These are phyloP conservation scores for Pelargonium cotyledonis DNA, from an alignment of 441 rosid species.

Conservation along the genomic window DNA sequence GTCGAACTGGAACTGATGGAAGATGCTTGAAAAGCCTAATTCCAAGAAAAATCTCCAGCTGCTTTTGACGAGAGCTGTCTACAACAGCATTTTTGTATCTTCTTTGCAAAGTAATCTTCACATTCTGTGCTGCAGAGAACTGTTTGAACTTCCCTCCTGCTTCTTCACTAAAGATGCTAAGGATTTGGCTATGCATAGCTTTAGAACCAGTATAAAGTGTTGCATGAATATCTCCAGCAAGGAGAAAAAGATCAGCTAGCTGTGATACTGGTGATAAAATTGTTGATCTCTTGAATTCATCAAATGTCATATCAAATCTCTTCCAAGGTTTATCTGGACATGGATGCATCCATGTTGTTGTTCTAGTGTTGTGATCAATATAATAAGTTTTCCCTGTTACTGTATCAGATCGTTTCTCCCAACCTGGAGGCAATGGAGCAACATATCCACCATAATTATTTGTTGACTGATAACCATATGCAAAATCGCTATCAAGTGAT, in stretches of 20 bases:
- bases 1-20: conserved; percentile 77
- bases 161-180: conserved; percentile 90
- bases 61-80: conserved; percentile 96
- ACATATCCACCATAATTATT: conserved; percentile 55
- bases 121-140: conserved; percentile 85
- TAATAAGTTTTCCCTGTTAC: conserved; percentile 80
- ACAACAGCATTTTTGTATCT: conserved; percentile 84
- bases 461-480: conserved; percentile 50
- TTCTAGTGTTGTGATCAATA: conserved; percentile 90
- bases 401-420: conserved; percentile 93
- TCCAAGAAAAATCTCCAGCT: conserved; percentile 95
- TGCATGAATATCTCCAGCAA: conserved; percentile 95
- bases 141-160: conserved; percentile 71
- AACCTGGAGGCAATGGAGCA: conserved; percentile 94
- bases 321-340: conserved; percentile 98
- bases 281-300: conserved; percentile 81
- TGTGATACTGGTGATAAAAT: conserved; percentile 79
- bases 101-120: conserved; percentile 88
- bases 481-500: conserved; percentile 81
- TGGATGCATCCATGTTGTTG: conserved; percentile 93
- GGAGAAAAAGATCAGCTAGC: conserved; percentile 90
- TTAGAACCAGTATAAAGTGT: conserved; percentile 97
- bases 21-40: conserved; percentile 93
- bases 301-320: conserved; percentile 90
- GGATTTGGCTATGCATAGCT: conserved; percentile 99